phyloP scores from a whole-genome alignment of 1,139 yeast genomes.

The Scheffersomyces parashehatae region DNA sequence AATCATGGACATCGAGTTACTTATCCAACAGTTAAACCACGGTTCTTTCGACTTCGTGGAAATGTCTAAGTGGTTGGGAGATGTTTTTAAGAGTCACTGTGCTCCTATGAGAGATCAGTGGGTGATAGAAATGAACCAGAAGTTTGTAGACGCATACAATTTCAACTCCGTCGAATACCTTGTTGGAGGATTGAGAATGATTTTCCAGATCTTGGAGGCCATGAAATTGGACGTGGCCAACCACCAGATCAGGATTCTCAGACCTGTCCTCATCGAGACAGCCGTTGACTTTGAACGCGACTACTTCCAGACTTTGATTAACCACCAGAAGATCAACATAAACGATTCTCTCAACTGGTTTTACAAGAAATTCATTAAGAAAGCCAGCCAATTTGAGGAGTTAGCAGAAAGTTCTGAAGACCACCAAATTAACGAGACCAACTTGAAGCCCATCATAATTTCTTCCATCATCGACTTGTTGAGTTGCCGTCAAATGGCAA shows the following conservation, averaged over 20 bases:
- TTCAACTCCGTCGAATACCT: slow-evolving; percentile 54
- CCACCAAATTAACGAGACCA: slow-evolving; percentile 12
- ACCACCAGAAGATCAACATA: slow-evolving; percentile 66
- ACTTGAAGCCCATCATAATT: slow-evolving; percentile 41
- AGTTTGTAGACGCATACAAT: slow-evolving; percentile 63
- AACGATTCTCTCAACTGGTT: slow-evolving; percentile 75
- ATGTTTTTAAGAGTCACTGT: slow-evolving; percentile 77
- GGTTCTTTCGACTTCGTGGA: slow-evolving; percentile 69
- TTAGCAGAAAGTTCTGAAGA: slow-evolving; percentile 9
- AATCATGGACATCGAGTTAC: slow-evolving; percentile 74
- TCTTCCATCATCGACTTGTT: slow-evolving; percentile 60
- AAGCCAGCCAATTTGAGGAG: slow-evolving; percentile 2
- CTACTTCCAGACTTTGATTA: slow-evolving; percentile 72
- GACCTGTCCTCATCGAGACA: slow-evolving; percentile 83
- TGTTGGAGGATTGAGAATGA: slow-evolving; percentile 75
- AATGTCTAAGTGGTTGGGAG: slow-evolving; percentile 69
- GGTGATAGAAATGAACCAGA: slow-evolving; percentile 81
- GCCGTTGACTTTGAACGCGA: slow-evolving; percentile 93
- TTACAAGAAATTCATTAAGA: slow-evolving; percentile 37
- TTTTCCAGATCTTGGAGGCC: slow-evolving; percentile 87
- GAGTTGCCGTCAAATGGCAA: slow-evolving; percentile 78
- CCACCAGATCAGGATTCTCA: slow-evolving; percentile 82
- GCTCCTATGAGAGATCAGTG: slow-evolving; percentile 95
- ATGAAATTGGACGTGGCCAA: slow-evolving; percentile 96
- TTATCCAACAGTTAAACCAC: slow-evolving; percentile 72